phyloP scores from a whole-genome alignment of 139 green algal species.

The Yamagishiella unicocca region DNA sequence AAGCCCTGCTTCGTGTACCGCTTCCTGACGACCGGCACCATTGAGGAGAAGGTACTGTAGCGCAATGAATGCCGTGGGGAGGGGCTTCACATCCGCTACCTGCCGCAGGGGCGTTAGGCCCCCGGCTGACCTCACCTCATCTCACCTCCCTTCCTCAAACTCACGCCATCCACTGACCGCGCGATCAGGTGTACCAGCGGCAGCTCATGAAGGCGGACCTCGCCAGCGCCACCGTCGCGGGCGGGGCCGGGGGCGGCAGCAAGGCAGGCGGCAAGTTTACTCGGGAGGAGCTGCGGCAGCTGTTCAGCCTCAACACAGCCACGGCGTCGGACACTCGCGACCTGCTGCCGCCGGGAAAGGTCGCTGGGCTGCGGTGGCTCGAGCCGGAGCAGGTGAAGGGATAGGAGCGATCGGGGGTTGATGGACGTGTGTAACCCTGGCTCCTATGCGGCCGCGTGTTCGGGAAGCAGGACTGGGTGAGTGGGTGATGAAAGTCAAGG shows the following conservation, averaged over 20 bases:
- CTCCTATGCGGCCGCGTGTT: too few relatives aligned
- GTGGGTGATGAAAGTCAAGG: not conserved
- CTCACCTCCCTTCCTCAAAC: not conserved
- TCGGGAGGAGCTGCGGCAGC: slow-evolving; percentile 77
- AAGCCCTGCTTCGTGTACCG: slow-evolving; percentile 84
- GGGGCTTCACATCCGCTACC: too few relatives aligned
- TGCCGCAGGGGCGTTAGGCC: too few relatives aligned
- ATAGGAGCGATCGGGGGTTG: not conserved
- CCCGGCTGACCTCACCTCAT: too few relatives aligned
- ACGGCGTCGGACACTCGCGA: slow-evolving; percentile 76
- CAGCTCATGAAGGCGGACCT: slow-evolving; percentile 86
- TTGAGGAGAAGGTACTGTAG: slow-evolving; percentile 94
- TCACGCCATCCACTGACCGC: not conserved
- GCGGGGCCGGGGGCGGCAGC: slow-evolving; percentile 9
- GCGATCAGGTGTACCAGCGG: slow-evolving; percentile 84
- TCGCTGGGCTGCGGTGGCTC: slow-evolving; percentile 37
- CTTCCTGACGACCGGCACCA: slow-evolving; percentile 84
- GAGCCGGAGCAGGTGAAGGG: slow-evolving; percentile 20
- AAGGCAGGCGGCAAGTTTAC: slow-evolving; percentile 65
- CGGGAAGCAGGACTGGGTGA: not conserved
- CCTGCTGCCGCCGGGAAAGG: slow-evolving; percentile 57
- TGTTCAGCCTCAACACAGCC: slow-evolving; percentile 75
- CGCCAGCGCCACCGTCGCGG: slow-evolving; percentile 54
- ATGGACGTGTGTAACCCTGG: not conserved
- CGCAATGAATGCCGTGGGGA: too few relatives aligned